These are phyloP conservation scores for Eucalyptus paniculata DNA, from an alignment of 345 rosid species.

Conservation along the genomic window DNA sequence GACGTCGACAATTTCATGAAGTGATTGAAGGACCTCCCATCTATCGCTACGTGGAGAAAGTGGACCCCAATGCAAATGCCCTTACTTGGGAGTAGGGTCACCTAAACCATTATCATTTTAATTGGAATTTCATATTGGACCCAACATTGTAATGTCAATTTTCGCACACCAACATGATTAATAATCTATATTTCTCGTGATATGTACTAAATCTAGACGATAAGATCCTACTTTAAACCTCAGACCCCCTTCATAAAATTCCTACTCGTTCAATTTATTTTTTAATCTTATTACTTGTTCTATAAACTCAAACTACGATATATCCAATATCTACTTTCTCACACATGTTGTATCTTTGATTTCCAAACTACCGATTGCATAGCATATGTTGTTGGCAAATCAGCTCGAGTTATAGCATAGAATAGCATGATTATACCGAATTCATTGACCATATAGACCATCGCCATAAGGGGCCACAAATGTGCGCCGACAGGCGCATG, in stretches of 20 bases:
- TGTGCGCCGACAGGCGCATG: not conserved
- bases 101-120: too few species aligned
- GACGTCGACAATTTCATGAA: too few species aligned
- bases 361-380: not conserved
- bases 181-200: not conserved
- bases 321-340: not conserved
- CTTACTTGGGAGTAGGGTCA: too few species aligned
- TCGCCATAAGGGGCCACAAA: not conserved
- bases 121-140: not conserved
- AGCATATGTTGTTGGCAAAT: not conserved
- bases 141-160: not conserved
- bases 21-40: too few species aligned
- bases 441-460: not conserved
- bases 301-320: not conserved
- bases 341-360: not conserved
- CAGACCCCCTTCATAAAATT: not conserved
- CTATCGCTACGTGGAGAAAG: too few species aligned
- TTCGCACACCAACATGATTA: not conserved
- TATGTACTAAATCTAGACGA: not conserved
- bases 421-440: not conserved
- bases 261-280: not conserved
- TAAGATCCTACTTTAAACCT: not conserved
- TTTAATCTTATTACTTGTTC: not conserved
- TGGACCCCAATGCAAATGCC: too few species aligned
- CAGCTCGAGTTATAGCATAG: not conserved